A percentile compares a stretch with the other conserved stretches of the same genome.
These are phyloP conservation scores for Penicillium freii DNA, from an alignment of 2,329 filamentous ascomycete genomes.

Conservation along the genomic window DNA sequence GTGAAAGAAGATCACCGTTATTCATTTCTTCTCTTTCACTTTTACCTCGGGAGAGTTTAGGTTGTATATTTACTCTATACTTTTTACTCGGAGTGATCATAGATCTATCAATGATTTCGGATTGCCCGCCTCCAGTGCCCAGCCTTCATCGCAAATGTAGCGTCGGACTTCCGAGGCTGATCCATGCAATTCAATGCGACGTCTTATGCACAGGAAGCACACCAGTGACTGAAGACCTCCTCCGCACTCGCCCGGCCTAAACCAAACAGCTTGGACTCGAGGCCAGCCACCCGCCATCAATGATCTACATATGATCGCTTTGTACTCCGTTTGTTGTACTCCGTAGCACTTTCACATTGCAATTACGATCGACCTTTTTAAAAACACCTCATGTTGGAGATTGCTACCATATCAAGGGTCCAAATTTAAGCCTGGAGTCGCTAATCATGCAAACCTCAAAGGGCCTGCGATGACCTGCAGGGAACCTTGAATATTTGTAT, in stretches of 20 bases:
- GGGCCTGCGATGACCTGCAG: neutral
- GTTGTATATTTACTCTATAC: neutral
- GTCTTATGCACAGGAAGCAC: neutral
- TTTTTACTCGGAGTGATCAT: neutral
- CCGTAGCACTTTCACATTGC: neutral
- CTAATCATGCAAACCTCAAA: neutral
- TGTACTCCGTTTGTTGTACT: neutral
- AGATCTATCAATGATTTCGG: neutral
- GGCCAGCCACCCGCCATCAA: neutral
- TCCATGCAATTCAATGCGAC: neutral
- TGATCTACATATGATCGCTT: neutral
- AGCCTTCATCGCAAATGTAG: neutral
- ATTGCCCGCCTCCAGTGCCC: neutral
- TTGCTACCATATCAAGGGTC: neutral
- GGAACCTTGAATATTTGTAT: neutral
- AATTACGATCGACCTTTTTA: neutral
- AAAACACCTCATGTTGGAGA: neutral
- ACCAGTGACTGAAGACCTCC: neutral
- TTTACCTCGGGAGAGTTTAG: neutral
- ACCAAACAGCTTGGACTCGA: neutral
- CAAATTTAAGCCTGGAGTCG: neutral
- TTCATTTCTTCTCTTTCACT: neutral
- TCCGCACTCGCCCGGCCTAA: neutral
- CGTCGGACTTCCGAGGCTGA: slow-evolving; percentile 7
- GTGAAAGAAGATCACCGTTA: neutral